phyloP scores from a whole-genome alignment of 2,329 filamentous ascomycete genomes.

The Phialophora chinensis region DNA sequence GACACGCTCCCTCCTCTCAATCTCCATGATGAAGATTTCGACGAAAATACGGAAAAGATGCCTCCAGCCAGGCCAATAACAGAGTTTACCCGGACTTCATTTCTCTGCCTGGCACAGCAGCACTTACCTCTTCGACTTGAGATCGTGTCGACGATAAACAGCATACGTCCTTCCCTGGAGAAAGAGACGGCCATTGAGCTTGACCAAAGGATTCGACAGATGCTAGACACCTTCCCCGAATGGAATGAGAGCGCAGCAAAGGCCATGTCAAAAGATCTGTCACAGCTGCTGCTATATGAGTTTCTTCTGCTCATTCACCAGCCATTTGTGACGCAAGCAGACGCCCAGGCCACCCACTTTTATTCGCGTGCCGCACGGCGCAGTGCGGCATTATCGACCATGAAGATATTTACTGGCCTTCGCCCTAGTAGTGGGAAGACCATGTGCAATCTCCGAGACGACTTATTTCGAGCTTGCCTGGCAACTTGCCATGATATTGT shows the following conservation, averaged over 20 bases:
- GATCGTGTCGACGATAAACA: slow-evolving; percentile 42
- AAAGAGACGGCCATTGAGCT: slow-evolving; percentile 41
- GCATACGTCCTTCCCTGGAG: slow-evolving; percentile 36
- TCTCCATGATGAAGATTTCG: slow-evolving; percentile 42
- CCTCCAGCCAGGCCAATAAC: slow-evolving; percentile 35
- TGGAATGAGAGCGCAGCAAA: slow-evolving; percentile 30
- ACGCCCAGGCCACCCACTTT: slow-evolving; percentile 38
- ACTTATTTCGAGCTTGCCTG: slow-evolving; percentile 30
- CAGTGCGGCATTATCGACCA: slow-evolving; percentile 33
- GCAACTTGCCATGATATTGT: slow-evolving; percentile 29
- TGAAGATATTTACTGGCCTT: slow-evolving; percentile 31
- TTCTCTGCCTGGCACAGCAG: slow-evolving; percentile 39
- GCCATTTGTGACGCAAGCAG: slow-evolving; percentile 40
- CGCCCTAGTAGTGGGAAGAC: slow-evolving; percentile 20
- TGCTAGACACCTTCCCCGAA: slow-evolving; percentile 40
- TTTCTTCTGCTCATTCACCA: slow-evolving; percentile 43
- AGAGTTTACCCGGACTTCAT: slow-evolving; percentile 42
- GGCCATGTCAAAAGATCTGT: slow-evolving; percentile 36
- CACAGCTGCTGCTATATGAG: slow-evolving; percentile 42
- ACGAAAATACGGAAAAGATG: slow-evolving; percentile 29
- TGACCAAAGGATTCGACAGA: slow-evolving; percentile 40
- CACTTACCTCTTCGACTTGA: slow-evolving; percentile 41
- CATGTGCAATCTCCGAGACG: slow-evolving; percentile 29
- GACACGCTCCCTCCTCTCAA: slow-evolving; percentile 55
- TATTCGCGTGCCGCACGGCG: slow-evolving; percentile 40